A percentile compares a stretch with the other conserved stretches of the same genome.
These are phyloP conservation scores for Leishmania lainsoni DNA, from an alignment of 208 protist genomes.

Conservation along the genomic window DNA sequence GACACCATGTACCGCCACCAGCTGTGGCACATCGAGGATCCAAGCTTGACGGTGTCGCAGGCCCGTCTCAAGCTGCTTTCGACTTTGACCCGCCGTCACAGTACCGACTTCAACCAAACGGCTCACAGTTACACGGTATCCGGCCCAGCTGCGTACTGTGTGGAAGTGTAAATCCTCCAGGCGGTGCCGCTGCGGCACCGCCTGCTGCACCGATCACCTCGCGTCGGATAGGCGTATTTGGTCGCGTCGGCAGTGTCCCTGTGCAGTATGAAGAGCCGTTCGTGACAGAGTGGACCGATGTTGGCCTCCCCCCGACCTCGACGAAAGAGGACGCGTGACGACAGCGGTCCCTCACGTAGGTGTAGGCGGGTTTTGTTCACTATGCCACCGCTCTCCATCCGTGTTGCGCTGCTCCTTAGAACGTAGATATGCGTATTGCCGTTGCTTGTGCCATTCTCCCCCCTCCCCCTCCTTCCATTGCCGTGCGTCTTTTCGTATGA, in stretches of 20 bases:
- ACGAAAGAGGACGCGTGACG: conserved; percentile 11
- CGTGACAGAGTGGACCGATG: conserved; percentile 44
- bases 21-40: conserved; percentile 74
- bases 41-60: conserved; percentile 51
- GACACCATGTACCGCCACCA: conserved; percentile 70
- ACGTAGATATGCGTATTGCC: neutral
- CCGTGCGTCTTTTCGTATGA: neutral
- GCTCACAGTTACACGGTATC: conserved; percentile 50
- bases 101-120: conserved; percentile 59
- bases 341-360: neutral
- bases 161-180: conserved; percentile 18
- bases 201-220: conserved; percentile 21
- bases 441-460: neutral
- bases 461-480: neutral
- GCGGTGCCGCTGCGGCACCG: conserved; percentile 17
- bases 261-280: conserved; percentile 47
- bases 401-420: neutral
- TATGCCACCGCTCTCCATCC: neutral
- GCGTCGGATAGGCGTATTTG: conserved; percentile 16
- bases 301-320: conserved; percentile 33
- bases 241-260: conserved; percentile 15
- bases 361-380: neutral
- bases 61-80: conserved; percentile 70
- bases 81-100: conserved; percentile 74
- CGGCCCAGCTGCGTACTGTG: conserved; percentile 41